These are phyloP conservation scores for Pythium sukuiense DNA, from an alignment of 352 stramenopile genomes.

Conservation along the genomic window DNA sequence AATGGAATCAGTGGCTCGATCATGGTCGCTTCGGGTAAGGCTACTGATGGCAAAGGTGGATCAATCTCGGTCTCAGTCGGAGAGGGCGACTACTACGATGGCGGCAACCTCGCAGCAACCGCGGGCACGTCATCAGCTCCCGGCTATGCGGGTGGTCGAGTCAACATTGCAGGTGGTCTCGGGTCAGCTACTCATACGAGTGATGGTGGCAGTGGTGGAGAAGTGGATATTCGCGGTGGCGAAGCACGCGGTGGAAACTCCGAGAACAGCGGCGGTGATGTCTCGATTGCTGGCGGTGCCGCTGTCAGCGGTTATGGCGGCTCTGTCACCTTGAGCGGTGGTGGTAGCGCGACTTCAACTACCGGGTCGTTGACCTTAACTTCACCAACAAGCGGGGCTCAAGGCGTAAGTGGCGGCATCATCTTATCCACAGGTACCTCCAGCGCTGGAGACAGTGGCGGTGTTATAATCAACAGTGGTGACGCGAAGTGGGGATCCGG, in stretches of 20 bases:
- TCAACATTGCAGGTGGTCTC: conserved; percentile 45
- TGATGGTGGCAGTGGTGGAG: conserved; percentile 91
- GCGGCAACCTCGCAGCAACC: conserved; percentile 54
- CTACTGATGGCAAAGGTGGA: conserved; percentile 61
- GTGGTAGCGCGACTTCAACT: conserved; percentile 48
- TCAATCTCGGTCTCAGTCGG: conserved; percentile 59
- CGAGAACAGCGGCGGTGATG: conserved; percentile 87
- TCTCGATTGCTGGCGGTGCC: conserved; percentile 76
- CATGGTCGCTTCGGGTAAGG: conserved; percentile 41
- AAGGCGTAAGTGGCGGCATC: conserved; percentile 54
- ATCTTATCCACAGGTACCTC: conserved; percentile 39
- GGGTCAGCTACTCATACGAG: conserved; percentile 72
- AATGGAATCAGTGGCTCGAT: conserved; percentile 41
- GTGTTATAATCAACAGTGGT: conserved; percentile 55
- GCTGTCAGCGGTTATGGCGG: conserved; percentile 67
- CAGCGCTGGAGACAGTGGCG: conserved; percentile 56
- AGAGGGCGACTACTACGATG: conserved; percentile 50
- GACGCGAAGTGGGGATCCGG: conserved; percentile 46
- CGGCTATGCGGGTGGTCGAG: conserved; percentile 51
- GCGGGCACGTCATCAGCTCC: conserved; percentile 63
- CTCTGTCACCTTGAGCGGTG: conserved; percentile 46
- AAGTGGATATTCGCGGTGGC: conserved; percentile 80
- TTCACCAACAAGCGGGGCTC: conserved; percentile 45
- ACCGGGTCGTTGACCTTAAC: conserved; percentile 53
- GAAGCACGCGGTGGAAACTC: conserved; percentile 84